These are phyloP conservation scores for Calonectria pseudoreteaudii DNA, from an alignment of 2,329 filamentous ascomycete species.

Conservation along the genomic window DNA sequence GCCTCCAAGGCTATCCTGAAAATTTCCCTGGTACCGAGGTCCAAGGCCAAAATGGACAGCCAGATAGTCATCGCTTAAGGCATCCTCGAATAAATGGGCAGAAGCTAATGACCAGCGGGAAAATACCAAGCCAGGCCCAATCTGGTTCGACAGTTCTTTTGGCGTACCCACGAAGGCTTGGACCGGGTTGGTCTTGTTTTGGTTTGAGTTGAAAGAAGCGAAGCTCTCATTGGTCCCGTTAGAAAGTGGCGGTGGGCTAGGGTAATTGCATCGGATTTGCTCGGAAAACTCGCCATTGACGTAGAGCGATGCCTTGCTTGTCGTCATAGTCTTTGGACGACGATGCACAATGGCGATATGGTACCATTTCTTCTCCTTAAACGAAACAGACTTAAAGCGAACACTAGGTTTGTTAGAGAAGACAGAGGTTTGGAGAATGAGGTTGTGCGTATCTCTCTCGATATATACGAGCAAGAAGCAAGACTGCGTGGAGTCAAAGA, in stretches of 20 bases:
- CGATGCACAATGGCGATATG: constrained; percentile 92
- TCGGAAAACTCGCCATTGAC: constrained; percentile 95
- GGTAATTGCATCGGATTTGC: constrained; percentile 90
- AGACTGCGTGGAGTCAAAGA: constrained; percentile 90
- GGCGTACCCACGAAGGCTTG: constrained; percentile 96
- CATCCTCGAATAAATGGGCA: constrained; percentile 88
- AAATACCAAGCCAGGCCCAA: constrained; percentile 78
- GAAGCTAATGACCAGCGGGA: constrained; percentile 92
- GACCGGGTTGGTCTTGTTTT: constrained; percentile 73
- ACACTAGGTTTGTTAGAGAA: constrained; percentile 88
- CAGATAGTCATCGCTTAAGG: constrained; percentile 89
- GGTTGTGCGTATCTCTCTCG: constrained; percentile 91
- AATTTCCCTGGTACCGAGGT: constrained; percentile 92
- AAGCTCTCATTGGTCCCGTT: constrained; percentile 75
- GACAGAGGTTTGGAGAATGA: constrained; percentile 96
- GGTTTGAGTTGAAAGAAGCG: constrained; percentile 73
- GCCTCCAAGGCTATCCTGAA: constrained; percentile 94
- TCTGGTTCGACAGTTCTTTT: constrained; percentile 81
- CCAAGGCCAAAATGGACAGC: constrained; percentile 92
- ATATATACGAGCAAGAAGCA: constrained; percentile 96
- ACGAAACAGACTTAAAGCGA: constrained; percentile 86
- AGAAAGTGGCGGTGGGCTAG: constrained; percentile 76
- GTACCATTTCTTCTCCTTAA: constrained; percentile 87
- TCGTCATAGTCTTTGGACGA: constrained; percentile 77
- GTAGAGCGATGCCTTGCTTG: constrained; percentile 87